Conservation (phyloP, 139 green algal species). For the Raphidocelis subcapitata region DNA sequence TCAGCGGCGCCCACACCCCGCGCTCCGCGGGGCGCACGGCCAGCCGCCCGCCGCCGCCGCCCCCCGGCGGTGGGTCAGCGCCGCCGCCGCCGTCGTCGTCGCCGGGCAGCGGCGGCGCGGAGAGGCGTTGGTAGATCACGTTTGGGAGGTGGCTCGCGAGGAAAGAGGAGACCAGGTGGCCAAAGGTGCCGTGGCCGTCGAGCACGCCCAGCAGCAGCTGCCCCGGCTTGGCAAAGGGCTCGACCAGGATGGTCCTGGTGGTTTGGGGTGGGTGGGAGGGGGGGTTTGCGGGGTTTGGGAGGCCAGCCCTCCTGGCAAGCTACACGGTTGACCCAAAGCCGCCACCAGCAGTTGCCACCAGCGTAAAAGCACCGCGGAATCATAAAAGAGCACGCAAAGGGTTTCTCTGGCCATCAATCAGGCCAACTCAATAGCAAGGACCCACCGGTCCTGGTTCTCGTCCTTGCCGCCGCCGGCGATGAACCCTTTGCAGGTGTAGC, state of each 20-base stretch:
- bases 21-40: neutral
- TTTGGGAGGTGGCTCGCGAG: constrained; percentile 17
- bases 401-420: neutral
- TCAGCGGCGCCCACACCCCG: neutral
- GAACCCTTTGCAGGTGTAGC: constrained; percentile 18
- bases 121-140: constrained; percentile 13
- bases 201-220: constrained; percentile 23
- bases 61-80: neutral
- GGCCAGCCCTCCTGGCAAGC: no score
- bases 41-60: neutral
- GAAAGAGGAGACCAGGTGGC: constrained; percentile 16
- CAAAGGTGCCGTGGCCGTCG: constrained; percentile 15
- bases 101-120: constrained; percentile 6
- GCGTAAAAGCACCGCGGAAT: no score
- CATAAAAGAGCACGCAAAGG: no score
- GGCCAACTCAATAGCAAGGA: neutral
- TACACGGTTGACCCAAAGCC: no score
- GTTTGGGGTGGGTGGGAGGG: no score
- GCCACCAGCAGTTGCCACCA: no score
- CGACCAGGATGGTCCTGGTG: no score
- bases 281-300: no score
- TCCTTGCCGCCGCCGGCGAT: constrained; percentile 22
- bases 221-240: no score
- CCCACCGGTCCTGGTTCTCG: constrained; percentile 28
- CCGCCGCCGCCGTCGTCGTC: neutral